Evolutionary conservation across 2,329 filamentous ascomycete species (phyloP), one percentile per base, ranked within the genome.

Genomic region (Colletotrichum viniferum): DNA sequence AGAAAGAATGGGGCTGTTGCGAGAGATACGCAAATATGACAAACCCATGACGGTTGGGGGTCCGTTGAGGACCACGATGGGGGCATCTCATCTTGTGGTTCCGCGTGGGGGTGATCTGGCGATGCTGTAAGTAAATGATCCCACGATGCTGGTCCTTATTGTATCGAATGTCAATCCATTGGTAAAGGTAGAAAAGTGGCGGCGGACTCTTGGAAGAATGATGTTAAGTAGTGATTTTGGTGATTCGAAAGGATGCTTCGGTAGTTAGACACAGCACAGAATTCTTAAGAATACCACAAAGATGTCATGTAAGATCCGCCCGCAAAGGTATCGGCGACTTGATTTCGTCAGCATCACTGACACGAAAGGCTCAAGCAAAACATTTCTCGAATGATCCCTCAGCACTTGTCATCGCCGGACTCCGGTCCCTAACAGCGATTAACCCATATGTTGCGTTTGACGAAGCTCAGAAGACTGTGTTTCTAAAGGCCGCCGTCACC

Each of bases 401-500:
- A 9, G 76, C 78, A 16, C 77, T 80, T 48, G 79, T 80, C 34
- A 72, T 77, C 38, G 77, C 79, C 30, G 76, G 79, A 10, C 78
- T 82, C 24, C 78, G 78, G 55, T 77, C 80, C 36, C 73, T 79
- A 21, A 81, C 80, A 16, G 55, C 24, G 5, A 30, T 58, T 2
- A 58, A 58, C 24, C 55, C 55, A 58, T 58, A 14, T 16, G 24
- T 58, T 9, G 55, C 21, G 55, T 58, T 58, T 18, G 55, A 58
- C 9, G 55, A 58, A 28, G 65, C 76, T 18, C 79, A 82, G 62
- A 82, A 81, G 65, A 80, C 78, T 26, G 77, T 82, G 36, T 80
- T 72, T 36, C 78, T 78, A 10, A 58, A 58, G 48, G 28, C 30
- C n/a, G 68, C 56, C 32, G 26, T 48, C 34, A 55, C 38, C 12